These are phyloP conservation scores for Suhomyces terraborum DNA, from an alignment of 1,139 yeast genomes.

Conservation along the genomic window DNA sequence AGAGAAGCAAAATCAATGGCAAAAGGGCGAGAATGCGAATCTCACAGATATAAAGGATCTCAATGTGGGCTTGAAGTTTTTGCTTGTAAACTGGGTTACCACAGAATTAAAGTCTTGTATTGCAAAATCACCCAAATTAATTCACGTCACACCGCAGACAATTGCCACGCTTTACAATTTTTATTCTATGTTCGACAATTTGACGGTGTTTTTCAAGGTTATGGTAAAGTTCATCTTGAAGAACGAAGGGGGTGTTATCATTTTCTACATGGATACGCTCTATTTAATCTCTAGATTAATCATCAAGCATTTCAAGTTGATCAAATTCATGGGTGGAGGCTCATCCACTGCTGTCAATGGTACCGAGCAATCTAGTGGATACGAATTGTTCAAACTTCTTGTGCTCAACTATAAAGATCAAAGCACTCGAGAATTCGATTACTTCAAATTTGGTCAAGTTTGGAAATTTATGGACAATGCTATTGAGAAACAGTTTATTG, in stretches of 20 bases:
- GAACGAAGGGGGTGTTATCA: conserved; percentile 46
- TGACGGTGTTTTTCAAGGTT: conserved; percentile 45
- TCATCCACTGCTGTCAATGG: neutral
- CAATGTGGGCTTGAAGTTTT: conserved; percentile 45
- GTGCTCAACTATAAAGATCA: conserved; percentile 40
- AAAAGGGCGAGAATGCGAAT: neutral
- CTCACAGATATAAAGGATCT: conserved; percentile 22
- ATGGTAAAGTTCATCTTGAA: conserved; percentile 40
- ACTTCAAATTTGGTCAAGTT: conserved; percentile 33
- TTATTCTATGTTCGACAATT: conserved; percentile 35
- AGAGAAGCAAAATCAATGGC: neutral
- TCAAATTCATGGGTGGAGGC: conserved; percentile 34
- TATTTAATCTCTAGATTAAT: conserved; percentile 38
- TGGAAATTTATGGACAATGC: conserved; percentile 43
- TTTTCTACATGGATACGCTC: conserved; percentile 44
- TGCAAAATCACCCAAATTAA: conserved; percentile 35
- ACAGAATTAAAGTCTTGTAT: conserved; percentile 38
- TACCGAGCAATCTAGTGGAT: conserved; percentile 24
- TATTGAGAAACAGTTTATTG: conserved; percentile 24
- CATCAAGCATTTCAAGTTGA: conserved; percentile 40
- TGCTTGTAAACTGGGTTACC: conserved; percentile 47
- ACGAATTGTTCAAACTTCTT: conserved; percentile 39
- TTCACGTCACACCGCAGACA: conserved; percentile 39
- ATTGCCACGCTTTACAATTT: conserved; percentile 37
- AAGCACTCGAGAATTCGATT: conserved; percentile 35